phyloP scores from a whole-genome alignment of 495 filamentous ascomycete species.

The Daldinia caldariorum region DNA sequence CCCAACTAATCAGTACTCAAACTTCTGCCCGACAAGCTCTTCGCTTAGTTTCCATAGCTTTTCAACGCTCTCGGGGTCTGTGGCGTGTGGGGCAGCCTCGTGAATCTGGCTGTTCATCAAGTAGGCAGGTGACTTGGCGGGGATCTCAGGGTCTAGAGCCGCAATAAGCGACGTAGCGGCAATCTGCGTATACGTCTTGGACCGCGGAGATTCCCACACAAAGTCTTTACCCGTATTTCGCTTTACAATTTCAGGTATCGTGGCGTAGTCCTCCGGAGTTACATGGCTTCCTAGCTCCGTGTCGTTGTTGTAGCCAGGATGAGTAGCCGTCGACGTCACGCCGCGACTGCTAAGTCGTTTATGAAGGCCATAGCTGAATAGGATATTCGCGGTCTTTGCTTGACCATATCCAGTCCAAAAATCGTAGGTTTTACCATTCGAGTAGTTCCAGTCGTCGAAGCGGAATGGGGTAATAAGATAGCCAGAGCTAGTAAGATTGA shows the following conservation, averaged over 20 bases:
- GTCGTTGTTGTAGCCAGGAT: slow-evolving; percentile 51
- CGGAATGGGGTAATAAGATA: slow-evolving; percentile 45
- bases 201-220: slow-evolving; percentile 20
- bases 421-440: slow-evolving; percentile 55
- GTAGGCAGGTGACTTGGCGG: slow-evolving; percentile 31
- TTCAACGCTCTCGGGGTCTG: slow-evolving; percentile 51
- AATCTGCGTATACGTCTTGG: slow-evolving; percentile 29
- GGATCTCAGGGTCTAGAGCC: slow-evolving; percentile 35
- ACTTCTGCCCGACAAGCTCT: slow-evolving; percentile 58
- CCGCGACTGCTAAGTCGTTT: slow-evolving; percentile 45
- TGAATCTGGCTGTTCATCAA: slow-evolving; percentile 30
- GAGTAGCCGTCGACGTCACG: slow-evolving; percentile 48
- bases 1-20: slow-evolving; percentile 35
- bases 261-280: slow-evolving; percentile 19
- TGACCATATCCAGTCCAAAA: slow-evolving; percentile 56
- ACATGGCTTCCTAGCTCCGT: slow-evolving; percentile 20
- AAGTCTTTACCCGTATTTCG: slow-evolving; percentile 27
- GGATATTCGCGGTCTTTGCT: slow-evolving; percentile 61
- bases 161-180: slow-evolving; percentile 36
- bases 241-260: slow-evolving; percentile 18
- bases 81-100: slow-evolving; percentile 39
- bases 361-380: slow-evolving; percentile 55
- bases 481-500: slow-evolving; percentile 53
- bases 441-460: slow-evolving; percentile 49
- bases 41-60: slow-evolving; percentile 61